Evolutionary conservation across 2,329 filamentous ascomycete species (phyloP).

Genomic region (Botrytis hyacinthi): DNA sequence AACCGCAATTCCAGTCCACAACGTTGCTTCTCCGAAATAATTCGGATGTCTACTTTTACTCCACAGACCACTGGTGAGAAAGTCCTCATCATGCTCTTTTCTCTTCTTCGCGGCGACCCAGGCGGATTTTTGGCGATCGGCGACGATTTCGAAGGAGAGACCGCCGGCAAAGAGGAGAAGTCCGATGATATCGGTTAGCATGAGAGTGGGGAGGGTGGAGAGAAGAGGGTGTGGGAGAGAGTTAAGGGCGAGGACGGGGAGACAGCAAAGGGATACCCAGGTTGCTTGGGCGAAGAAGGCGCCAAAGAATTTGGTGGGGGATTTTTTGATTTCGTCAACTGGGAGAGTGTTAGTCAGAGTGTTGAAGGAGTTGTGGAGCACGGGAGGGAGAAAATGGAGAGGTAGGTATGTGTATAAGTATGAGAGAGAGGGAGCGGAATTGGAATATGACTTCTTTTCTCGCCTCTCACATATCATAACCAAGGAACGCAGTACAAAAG

Average conservation of each 20-base stretch:
- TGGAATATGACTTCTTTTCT: too few relatives aligned
- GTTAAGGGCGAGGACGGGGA: slow-evolving; percentile 65
- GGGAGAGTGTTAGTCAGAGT: not conserved
- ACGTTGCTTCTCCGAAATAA: slow-evolving; percentile 68
- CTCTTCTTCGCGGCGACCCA: slow-evolving; percentile 61
- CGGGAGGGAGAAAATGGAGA: not conserved
- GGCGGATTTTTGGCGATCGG: slow-evolving; percentile 61
- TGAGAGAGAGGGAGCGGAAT: too few relatives aligned
- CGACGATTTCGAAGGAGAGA: slow-evolving; percentile 57
- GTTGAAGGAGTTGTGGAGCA: not conserved
- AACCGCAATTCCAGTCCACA: slow-evolving; percentile 67
- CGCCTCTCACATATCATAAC: not conserved
- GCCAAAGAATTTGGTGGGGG: slow-evolving; percentile 51
- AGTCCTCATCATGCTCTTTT: slow-evolving; percentile 66
- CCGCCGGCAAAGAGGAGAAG: slow-evolving; percentile 58
- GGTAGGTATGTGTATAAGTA: not conserved
- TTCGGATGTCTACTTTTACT: slow-evolving; percentile 62
- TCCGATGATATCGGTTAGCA: slow-evolving; percentile 55
- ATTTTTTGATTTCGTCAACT: slow-evolving; percentile 52
- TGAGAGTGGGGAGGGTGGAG: slow-evolving; percentile 48
- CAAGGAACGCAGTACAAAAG: not conserved
- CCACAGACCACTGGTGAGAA: slow-evolving; percentile 63
- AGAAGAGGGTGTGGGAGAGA: slow-evolving; percentile 54
- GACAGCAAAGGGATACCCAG: slow-evolving; percentile 66
- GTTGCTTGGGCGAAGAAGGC: slow-evolving; percentile 61